Evolutionary conservation across 2,329 filamentous ascomycete genomes (phyloP), one percentile per base, ranked within the genome.

Genomic region (Diaporthe citri): DNA sequence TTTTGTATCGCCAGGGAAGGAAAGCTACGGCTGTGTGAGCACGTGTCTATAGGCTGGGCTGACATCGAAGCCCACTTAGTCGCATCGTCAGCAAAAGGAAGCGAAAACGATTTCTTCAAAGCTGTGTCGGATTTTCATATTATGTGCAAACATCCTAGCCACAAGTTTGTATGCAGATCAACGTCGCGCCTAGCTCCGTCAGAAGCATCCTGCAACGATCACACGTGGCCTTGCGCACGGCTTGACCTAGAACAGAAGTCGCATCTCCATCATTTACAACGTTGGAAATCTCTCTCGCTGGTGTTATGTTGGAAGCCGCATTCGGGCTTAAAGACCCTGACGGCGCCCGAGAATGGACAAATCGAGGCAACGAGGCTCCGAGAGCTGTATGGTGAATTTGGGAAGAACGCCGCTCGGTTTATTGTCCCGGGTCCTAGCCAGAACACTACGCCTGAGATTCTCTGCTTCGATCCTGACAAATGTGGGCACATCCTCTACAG

Each of bases 201-300:
- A 13, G 56, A 59, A 39, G 34, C 34, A 59, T 59, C 56, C 22
- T 59, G 56, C 56, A 59, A 59, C 17, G 56, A 59, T 13, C 56
- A 59, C 20, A 59, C 56, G n/a, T 10, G 56, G 56, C 56, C 56
- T 12, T 59, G 56, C 31, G 56, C 56, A 59, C 56, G 56, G n/a
- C 55, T 57, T 8, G 31, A 36, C 20, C 2, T 36, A 20, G 31
- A 57, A 10, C 20, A 6, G 4, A 20, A 36, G 15, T 2, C 31
- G 13, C 22, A 6, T 3, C 4, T 13, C 17, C 5, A 4, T 17
- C 25, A 56, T 5, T 3, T 12, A 7, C 52, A 17, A 15, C 12
- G 2, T 7, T 10, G 3, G 20, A 36, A 7, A 59, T 3, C 1
- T 39, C 4, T 59, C 31, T 36, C 15, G 56, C 56, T 59, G 56